These are phyloP conservation scores for Solanum chmielewskii DNA, from an alignment of 257 asterid species.

Conservation along the genomic window DNA sequence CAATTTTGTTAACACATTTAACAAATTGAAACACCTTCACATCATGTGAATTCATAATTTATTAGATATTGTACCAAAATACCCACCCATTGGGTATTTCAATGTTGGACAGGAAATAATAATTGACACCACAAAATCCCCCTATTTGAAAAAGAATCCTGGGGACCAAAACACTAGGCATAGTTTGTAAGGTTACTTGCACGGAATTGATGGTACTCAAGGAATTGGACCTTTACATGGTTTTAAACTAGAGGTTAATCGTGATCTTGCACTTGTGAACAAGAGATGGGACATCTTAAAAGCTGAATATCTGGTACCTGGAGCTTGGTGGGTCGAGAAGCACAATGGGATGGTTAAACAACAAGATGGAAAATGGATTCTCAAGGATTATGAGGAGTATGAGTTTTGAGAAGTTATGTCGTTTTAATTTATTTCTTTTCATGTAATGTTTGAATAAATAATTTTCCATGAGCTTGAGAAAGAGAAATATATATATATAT, in stretches of 20 bases:
- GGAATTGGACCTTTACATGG: slow-evolving; percentile 41
- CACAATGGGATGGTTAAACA: slow-evolving; percentile 74
- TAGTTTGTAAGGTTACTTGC: slow-evolving; percentile 52
- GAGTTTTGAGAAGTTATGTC: not conserved
- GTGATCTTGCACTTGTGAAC: slow-evolving; percentile 49
- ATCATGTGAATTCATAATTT: slow-evolving; percentile 37
- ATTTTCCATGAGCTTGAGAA: not conserved
- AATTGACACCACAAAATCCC: too few species aligned
- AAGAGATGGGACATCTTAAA: slow-evolving; percentile 37
- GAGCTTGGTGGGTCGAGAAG: slow-evolving; percentile 56
- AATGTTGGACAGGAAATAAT: too few species aligned
- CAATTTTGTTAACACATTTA: slow-evolving; percentile 9
- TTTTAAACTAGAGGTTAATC: slow-evolving; percentile 37
- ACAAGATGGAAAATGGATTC: slow-evolving; percentile 61
- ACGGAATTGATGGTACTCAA: slow-evolving; percentile 69
- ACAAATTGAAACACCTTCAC: slow-evolving; percentile 12
- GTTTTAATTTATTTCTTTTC: not conserved
- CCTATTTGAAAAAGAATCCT: slow-evolving; percentile 16
- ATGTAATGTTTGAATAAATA: not conserved
- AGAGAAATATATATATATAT: not conserved
- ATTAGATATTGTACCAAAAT: slow-evolving; percentile 44
- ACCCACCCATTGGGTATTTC: slow-evolving; percentile 36
- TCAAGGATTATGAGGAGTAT: slow-evolving; percentile 36
- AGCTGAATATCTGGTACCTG: slow-evolving; percentile 46
- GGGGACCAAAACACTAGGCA: slow-evolving; percentile 38